Evolutionary conservation across 2,329 filamentous ascomycete species (phyloP).

Genomic region (Diaporthe capsici): DNA sequence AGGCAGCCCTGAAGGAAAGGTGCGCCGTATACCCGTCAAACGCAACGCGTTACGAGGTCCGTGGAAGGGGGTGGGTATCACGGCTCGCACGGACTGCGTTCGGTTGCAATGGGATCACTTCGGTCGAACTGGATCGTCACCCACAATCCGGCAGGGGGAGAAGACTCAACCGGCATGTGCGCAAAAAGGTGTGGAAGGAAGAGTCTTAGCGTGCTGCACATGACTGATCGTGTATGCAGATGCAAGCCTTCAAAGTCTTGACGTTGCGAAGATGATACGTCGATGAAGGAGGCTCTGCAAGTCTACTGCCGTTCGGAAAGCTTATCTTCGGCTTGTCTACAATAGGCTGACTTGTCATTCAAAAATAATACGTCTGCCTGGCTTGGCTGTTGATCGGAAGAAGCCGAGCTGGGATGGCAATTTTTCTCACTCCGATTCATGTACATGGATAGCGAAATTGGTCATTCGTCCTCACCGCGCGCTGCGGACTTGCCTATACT

Average conservation of each 20-base stretch:
- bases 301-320: background rate
- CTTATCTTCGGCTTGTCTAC: background rate
- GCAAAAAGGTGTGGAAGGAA: too few relatives aligned
- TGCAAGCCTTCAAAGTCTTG: background rate
- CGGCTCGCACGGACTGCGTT: background rate
- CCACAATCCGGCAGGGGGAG: background rate
- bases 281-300: conserved; percentile 9
- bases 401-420: background rate
- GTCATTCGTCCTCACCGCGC: background rate
- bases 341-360: background rate
- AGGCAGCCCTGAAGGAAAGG: conserved; percentile 9
- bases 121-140: conserved; percentile 4
- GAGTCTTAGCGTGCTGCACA: too few relatives aligned
- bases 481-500: conserved; percentile 4
- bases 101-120: background rate
- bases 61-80: background rate
- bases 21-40: conserved; percentile 24
- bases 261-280: background rate
- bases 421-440: conserved; percentile 26
- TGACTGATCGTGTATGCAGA: background rate
- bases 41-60: conserved; percentile 19
- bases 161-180: background rate
- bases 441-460: conserved; percentile 10
- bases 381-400: conserved; percentile 16
- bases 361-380: background rate